A percentile compares a stretch with the other conserved stretches of the same genome.
These are phyloP conservation scores for Cercis canadensis DNA, from an alignment of 306 rosid genomes.

Conservation along the genomic window DNA sequence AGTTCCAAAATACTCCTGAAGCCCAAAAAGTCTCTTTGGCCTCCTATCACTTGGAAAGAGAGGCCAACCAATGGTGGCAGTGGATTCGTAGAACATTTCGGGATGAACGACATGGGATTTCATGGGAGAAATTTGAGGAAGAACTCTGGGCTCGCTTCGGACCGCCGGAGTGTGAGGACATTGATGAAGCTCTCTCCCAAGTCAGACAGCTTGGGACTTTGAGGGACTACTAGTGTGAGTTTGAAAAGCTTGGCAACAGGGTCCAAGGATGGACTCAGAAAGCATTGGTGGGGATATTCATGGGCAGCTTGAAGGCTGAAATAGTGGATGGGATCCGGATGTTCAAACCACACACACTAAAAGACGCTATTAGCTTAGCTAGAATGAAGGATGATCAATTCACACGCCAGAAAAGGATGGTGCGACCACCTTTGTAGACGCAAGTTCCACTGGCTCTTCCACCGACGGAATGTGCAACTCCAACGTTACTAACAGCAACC, in stretches of 20 bases:
- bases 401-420: too few species aligned
- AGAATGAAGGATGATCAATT: too few species aligned
- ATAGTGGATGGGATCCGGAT: too few species aligned
- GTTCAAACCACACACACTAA: too few species aligned
- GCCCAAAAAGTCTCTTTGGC: neutral
- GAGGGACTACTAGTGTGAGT: neutral
- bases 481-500: too few species aligned
- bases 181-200: too few species aligned
- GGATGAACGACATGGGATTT: neutral
- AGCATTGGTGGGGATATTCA: neutral
- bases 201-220: neutral
- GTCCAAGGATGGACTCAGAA: constrained; percentile 2
- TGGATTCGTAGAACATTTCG: neutral
- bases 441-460: too few species aligned
- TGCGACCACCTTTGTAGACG: too few species aligned
- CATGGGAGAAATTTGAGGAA: neutral
- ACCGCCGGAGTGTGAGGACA: neutral
- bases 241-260: neutral
- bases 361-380: too few species aligned
- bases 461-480: too few species aligned
- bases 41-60: neutral
- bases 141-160: neutral
- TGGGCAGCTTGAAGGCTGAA: too few species aligned
- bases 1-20: neutral
- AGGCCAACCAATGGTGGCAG: neutral